Base-by-base conservation (phyloP, 495 filamentous ascomycete genomes). In the Glarea lozoyensis region DNA sequence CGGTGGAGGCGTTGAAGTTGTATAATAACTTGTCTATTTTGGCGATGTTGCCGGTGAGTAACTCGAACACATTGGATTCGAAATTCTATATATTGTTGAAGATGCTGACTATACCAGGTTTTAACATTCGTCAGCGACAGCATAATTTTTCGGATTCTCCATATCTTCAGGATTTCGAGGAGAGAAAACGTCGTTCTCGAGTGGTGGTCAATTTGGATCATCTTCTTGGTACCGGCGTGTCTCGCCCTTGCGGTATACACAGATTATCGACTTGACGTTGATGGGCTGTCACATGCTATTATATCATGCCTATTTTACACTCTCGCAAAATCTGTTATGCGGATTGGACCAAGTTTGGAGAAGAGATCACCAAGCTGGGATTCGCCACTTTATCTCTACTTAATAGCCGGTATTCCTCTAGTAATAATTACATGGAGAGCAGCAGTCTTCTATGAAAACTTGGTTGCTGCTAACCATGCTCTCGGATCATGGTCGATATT, bases 71-170 rank as follows among this genome's bases (percentile, higher is more conserved):
- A 19, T 15, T 16, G 32, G 10, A 5, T 19, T 38, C 18, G 10
- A 21, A n/a, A n/a, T n/a, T 38, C 20, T 21, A 22, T 38, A 4
- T 38, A 19, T 29, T 29, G n/a, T n/a, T n/a, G n/a, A n/a, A n/a
- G 32, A 35, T 3, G 11, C 42, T 50, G 21, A 50, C 33, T 19
- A 6, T 4, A 19, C 7, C 27, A 53, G 50, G 40, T 53, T 15
- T 33, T 53, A 20, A 49, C 50, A 11, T 53, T 49, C 40, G 50
- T 46, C 4, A 38, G 25, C 32, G 50, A 53, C 22, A 49, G 50
- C 42, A 6, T 48, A 17, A 6, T 45, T 6, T 49, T 53, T n/a
- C 33, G 42, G 3, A 13, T 53, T 4, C 37, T 42, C 6, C 13
- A 43, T 16, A 10, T 36, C 24, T 33, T 32, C 11, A 27, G 33